Evolutionary conservation across 306 rosid species (phyloP), one percentile per base, ranked within the genome.

Genomic region (Rosa chinensis): DNA sequence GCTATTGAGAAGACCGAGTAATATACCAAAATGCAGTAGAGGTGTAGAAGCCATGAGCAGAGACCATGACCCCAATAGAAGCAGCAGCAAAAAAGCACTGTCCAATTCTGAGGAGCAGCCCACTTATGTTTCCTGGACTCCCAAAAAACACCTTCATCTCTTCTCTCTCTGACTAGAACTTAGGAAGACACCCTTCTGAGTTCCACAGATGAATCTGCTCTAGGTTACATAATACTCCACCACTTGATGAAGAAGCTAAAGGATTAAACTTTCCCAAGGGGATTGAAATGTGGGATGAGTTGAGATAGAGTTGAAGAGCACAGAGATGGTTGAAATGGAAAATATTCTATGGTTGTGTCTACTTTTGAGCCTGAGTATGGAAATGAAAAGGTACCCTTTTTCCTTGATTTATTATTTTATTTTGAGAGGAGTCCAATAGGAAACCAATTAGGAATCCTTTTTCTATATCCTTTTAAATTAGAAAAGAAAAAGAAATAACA

Each of bases 1-100:
- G 72, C 14, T 28, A 11, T 28, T 42, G 11, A 50, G 74, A n/a
- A 74, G 59, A 56, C 68, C 25, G 50, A 48, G 49, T 1, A 68
- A 20, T 49, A 25, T 76, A 85, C 88, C 88, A 79, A 79, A 85
- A 85, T n/a, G 88, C 86, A 43, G 88, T 82, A 74, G 86, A 76
- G 77, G 73, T 72, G 88, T 82, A 82, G 82, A 85, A 82, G 69
- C 80, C 86, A 72, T 76, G 86, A 67, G 86, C 82, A 79, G 88
- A 75, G 43, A 82, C 39, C 88, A 85, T 85, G n/a, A 72, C 58
- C 56, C 86, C 88, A 85, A 85, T 79, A 3, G 88, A 79, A 44
- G 82, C 86, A 76, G 88, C 82, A 72, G 88, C 86, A 47, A 82
- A 82, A 44, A 75, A 67, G 77, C 71, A 85, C 83, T 85, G 88